These are phyloP conservation scores for Sporothrix brunneoviolacea DNA, from an alignment of 2,329 filamentous ascomycete genomes.

Conservation along the genomic window DNA sequence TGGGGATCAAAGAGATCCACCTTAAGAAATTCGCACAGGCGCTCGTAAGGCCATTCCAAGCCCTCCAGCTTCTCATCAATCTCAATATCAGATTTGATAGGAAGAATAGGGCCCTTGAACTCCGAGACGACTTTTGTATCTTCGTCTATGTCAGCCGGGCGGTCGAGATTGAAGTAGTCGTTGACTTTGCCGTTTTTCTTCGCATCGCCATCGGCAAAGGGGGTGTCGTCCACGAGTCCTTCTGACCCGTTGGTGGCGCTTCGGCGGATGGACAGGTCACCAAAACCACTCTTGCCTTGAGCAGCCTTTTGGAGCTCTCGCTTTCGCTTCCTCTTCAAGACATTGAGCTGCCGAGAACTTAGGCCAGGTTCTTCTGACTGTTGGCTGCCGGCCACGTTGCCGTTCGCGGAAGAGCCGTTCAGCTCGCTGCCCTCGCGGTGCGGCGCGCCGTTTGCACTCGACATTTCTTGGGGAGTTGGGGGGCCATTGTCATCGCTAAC, in stretches of 20 bases:
- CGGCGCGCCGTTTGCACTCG: slow-evolving; percentile 17
- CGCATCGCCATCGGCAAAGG: slow-evolving; percentile 42
- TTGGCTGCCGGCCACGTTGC: slow-evolving; percentile 27
- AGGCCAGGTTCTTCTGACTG: slow-evolving; percentile 55
- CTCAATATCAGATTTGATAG: slow-evolving; percentile 82
- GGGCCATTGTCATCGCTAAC: slow-evolving; percentile 6
- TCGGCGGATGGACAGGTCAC: slow-evolving; percentile 70
- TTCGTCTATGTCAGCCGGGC: slow-evolving; percentile 71
- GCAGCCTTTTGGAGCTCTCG: slow-evolving; percentile 79
- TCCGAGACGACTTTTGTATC: slow-evolving; percentile 89
- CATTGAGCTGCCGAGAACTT: slow-evolving; percentile 90
- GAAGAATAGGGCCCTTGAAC: slow-evolving; percentile 77
- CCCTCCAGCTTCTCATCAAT: slow-evolving; percentile 70
- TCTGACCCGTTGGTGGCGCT: slow-evolving; percentile 56
- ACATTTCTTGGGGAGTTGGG: slow-evolving; percentile 38
- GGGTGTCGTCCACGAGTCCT: slow-evolving; percentile 54
- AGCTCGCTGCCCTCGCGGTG: slow-evolving; percentile 1
- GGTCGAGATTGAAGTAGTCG: slow-evolving; percentile 89
- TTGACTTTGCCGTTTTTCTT: slow-evolving; percentile 58
- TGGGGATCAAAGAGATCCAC: slow-evolving; percentile 87
- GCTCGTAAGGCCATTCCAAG: slow-evolving; percentile 87
- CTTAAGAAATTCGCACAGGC: slow-evolving; percentile 87
- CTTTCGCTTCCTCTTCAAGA: slow-evolving; percentile 90
- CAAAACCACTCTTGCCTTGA: slow-evolving; percentile 79
- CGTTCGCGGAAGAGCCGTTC: slow-evolving; percentile 9